Base-by-base conservation (phyloP, 2,329 filamentous ascomycete genomes). In the Fusarium dlaminii region DNA sequence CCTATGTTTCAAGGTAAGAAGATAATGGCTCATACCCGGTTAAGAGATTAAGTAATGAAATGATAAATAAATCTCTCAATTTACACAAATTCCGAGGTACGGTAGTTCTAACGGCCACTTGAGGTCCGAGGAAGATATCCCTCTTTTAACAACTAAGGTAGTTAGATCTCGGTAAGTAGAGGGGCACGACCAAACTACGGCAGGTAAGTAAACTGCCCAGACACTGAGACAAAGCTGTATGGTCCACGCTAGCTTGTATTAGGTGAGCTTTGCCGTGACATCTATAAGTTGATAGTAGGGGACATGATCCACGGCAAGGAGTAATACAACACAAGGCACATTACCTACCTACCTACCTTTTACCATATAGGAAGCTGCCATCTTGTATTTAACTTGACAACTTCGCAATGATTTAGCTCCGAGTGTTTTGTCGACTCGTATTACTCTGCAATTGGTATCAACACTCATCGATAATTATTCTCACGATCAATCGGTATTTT, bases 401-500 rank as follows among this genome's bases (percentile, higher is more conserved):
- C 27, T 37, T 52, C n/a, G 64, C 24, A 52, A 34, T 24, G 46
- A 39, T 27, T 34, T 37, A 49, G 42, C 32, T 32, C 46, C n/a
- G 52, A 66, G 27, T 36, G 42, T 43, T 39, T 54, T 22, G 43
- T 29, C 37, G 58, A 27, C 32, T 54, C 59, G 32, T 42, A 52
- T 42, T 54, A 48, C 24, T n/a, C 55, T 49, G 30, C 11, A 54
- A 40, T 52, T 37, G 32, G 24, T 30, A 48, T 68, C 20, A 68
- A 37, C 29, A 27, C 37, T 42, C 30, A 24, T 37, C 30, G 40
- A 36, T 27, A 30, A 22, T 48, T 22, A n/a, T 48, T 51, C 45
- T 51, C 20, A 58, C 17, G 12, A 59, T 59, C 40, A 42, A 37
- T 43, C 71, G 71, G 67, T 36, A 57, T 74, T 30, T 51, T 60